A percentile compares a stretch with the other conserved stretches of the same genome.
Conservation (phyloP, 345 rosid species). For the Firmiana major region DNA sequence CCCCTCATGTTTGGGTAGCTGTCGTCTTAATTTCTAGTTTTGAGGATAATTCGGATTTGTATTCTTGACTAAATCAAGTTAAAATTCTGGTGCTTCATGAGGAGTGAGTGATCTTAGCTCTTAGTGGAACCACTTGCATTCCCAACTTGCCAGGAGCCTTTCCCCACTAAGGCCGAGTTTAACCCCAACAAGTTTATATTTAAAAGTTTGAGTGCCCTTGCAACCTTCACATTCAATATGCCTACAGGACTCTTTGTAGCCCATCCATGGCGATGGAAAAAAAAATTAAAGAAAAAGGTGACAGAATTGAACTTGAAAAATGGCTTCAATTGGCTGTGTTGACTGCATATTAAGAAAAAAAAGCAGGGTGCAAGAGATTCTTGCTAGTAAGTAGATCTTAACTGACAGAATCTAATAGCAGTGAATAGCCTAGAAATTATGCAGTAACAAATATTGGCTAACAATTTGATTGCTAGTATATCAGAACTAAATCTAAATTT, state of each 20-base stretch:
- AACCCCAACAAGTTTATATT: slow-evolving; percentile 56
- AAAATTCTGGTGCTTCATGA: slow-evolving; percentile 27
- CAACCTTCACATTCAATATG: slow-evolving; percentile 44
- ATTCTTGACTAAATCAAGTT: slow-evolving; percentile 41
- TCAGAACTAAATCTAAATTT: not conserved
- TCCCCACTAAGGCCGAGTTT: slow-evolving; percentile 39
- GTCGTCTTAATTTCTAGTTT: slow-evolving; percentile 36
- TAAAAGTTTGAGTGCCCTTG: slow-evolving; percentile 33
- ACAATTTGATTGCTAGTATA: not conserved
- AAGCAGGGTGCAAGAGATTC: not conserved
- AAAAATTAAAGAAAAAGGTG: not conserved
- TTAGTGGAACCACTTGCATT: slow-evolving; percentile 43
- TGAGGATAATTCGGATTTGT: slow-evolving; percentile 33
- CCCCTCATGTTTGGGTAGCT: slow-evolving; percentile 14
- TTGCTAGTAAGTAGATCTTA: not conserved
- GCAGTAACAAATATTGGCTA: not conserved
- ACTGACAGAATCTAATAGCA: not conserved
- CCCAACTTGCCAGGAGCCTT: slow-evolving; percentile 45
- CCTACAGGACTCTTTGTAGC: slow-evolving; percentile 48
- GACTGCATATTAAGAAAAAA: not conserved
- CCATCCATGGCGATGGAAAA: slow-evolving; percentile 16
- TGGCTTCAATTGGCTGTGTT: not conserved
- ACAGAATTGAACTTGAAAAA: not conserved
- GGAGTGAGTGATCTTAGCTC: slow-evolving; percentile 28
- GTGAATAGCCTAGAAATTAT: not conserved